These are phyloP conservation scores for Globisporangium lucens DNA, from an alignment of 352 stramenopile species.

Conservation along the genomic window DNA sequence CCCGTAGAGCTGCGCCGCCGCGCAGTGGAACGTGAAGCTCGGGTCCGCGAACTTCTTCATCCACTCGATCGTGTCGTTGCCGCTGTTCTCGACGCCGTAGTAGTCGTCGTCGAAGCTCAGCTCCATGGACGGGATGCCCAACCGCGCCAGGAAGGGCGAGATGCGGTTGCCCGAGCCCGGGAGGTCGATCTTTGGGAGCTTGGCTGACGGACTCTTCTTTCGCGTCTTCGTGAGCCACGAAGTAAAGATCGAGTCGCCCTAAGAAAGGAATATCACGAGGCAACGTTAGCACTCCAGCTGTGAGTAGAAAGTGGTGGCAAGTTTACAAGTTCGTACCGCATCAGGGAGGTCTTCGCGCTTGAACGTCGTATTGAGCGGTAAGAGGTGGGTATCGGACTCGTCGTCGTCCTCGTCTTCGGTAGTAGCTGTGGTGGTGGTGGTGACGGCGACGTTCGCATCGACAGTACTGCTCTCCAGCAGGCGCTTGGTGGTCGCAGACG, in stretches of 20 bases:
- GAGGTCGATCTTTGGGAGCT: conserved; percentile 50
- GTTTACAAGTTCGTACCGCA: background rate
- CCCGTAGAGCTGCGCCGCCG: conserved; percentile 74
- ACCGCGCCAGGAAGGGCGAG: conserved; percentile 63
- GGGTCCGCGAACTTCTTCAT: conserved; percentile 76
- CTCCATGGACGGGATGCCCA: conserved; percentile 75
- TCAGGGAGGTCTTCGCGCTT: conserved; percentile 57
- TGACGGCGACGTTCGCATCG: background rate
- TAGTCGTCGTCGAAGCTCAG: conserved; percentile 69
- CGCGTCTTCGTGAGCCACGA: conserved; percentile 65
- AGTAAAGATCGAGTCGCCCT: conserved; percentile 63
- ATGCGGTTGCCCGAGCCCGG: conserved; percentile 53
- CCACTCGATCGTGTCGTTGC: conserved; percentile 69
- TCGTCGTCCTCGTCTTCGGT: conserved; percentile 19
- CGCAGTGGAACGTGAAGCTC: conserved; percentile 67
- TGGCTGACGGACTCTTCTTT: conserved; percentile 29
- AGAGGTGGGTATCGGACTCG: conserved; percentile 31
- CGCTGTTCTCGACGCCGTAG: conserved; percentile 54
- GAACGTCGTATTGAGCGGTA: conserved; percentile 71
- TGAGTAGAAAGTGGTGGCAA: background rate
- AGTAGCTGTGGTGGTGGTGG: background rate
- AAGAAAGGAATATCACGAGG: background rate
- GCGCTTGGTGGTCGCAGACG: background rate
- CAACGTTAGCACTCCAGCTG: background rate
- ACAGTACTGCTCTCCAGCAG: background rate